A percentile compares a stretch with the other conserved stretches of the same genome.
phyloP scores from a whole-genome alignment of 371 early-diverging fungal genomes.

The Nematocida ironsii region DNA sequence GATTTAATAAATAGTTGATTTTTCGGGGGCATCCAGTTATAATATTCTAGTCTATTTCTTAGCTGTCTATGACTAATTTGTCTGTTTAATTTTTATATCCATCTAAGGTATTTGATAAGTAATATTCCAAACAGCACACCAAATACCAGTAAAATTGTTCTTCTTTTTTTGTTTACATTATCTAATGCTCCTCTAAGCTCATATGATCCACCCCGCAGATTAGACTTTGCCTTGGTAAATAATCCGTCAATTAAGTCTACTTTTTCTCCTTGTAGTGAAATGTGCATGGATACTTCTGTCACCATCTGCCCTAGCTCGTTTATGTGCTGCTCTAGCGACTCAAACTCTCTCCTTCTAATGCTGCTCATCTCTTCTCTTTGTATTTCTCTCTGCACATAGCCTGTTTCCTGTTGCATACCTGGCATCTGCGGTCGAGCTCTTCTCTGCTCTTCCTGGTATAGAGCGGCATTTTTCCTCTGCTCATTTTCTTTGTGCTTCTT shows the following conservation, averaged over 20 bases:
- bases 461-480: conserved; percentile 10
- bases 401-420: neutral
- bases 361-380: conserved; percentile 51
- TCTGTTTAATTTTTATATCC: conserved; percentile 18
- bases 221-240: conserved; percentile 29
- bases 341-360: conserved; percentile 53
- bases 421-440: neutral
- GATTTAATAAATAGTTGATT: neutral
- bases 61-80: neutral
- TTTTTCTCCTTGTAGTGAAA: conserved; percentile 68
- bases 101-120: conserved; percentile 23
- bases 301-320: conserved; percentile 70
- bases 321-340: conserved; percentile 66
- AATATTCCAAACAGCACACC: conserved; percentile 37
- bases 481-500: conserved; percentile 23
- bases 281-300: conserved; percentile 69
- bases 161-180: conserved; percentile 31
- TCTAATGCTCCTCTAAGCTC: conserved; percentile 34
- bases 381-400: conserved; percentile 11
- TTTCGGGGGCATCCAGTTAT: neutral
- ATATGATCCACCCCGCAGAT: conserved; percentile 33
- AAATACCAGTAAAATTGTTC: conserved; percentile 39
- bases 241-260: conserved; percentile 69
- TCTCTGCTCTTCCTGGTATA: neutral
- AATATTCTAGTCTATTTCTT: conserved; percentile 1